Evolutionary conservation across 768 basidiomycete species (phyloP), one percentile per base, ranked within the genome.

Genomic region (Pleurotus sapidus): DNA sequence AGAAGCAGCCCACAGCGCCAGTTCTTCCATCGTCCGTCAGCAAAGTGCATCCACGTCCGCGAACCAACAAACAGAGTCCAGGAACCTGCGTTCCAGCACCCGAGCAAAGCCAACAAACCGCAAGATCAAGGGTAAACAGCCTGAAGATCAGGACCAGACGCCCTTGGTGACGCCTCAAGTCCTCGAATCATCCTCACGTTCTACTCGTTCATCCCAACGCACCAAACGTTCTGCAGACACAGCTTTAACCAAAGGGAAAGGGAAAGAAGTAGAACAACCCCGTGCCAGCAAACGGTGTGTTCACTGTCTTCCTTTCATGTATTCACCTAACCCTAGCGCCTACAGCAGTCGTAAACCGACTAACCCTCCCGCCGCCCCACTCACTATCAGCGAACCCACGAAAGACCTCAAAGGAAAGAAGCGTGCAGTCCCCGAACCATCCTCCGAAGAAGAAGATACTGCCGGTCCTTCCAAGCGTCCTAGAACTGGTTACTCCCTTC

Each of bases 331-430:
- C 57, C 59, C 59, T 56, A 67, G 50, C 64, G 62, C 66, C 65
- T 68, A 63, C 66, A 91, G 88, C 70, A 75, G 81, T 64, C 84
- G 87, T 66, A 83, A 84, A 67, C 77, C 80, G 59, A 80, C 82
- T 49, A 56, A 68, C 54, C 60, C 76, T 60, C 61, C 75, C 58
- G 64, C 76, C 65, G 49, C 76, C 62, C 68, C 80, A 63, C 70
- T 82, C 73, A 74, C 82, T 57, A 93, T 92, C 72, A 87, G 86
- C 85, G 92, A 93, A 79, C 83, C 87, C 49, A 63, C 75, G 2
- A 80, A 80, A 67, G 91, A 93, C 74, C 72, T 73, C 62, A 95
- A 95, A 74, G 95, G 93, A 58, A 97, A 97, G 85, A 96, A 95
- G 76, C 89, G 92, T 65, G 93, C 92, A 39, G 83, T 79, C 30